Evolutionary conservation across 768 basidiomycete species (phyloP).

Genomic region (Auriculariales sp.): DNA sequence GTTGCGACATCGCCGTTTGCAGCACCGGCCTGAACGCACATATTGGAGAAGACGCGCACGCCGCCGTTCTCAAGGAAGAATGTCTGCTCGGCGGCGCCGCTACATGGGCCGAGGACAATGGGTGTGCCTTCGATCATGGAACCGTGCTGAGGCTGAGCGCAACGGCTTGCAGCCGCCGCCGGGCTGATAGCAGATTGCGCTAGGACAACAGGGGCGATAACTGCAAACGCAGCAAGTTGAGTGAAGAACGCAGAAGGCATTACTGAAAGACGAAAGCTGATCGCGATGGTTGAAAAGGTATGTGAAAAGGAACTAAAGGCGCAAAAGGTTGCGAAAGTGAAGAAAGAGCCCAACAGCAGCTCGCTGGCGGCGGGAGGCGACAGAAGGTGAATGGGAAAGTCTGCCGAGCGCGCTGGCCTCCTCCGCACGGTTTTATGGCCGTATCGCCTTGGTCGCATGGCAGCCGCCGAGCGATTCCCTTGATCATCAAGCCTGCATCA

Average conservation of each 20-base stretch:
- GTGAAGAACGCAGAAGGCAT: no score
- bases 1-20: not conserved
- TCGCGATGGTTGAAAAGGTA: not conserved
- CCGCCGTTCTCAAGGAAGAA: not conserved
- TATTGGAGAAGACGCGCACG: not conserved
- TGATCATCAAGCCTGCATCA: no score
- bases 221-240: no score
- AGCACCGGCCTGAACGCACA: not conserved
- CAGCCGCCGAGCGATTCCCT: no score
- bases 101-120: not conserved
- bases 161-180: not conserved
- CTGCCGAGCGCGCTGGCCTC: no score
- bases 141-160: not conserved
- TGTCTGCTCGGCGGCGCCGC: not conserved
- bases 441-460: no score
- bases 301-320: not conserved
- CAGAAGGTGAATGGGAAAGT: no score
- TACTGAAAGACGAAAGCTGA: not conserved
- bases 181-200: not conserved
- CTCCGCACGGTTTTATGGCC: no score
- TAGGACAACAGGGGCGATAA: not conserved
- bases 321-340: not conserved
- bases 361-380: no score
- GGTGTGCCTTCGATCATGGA: not conserved
- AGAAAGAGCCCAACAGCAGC: not conserved